These are phyloP conservation scores for Aaosphaeria arxii DNA, from an alignment of 2,329 filamentous ascomycete species.

Conservation along the genomic window DNA sequence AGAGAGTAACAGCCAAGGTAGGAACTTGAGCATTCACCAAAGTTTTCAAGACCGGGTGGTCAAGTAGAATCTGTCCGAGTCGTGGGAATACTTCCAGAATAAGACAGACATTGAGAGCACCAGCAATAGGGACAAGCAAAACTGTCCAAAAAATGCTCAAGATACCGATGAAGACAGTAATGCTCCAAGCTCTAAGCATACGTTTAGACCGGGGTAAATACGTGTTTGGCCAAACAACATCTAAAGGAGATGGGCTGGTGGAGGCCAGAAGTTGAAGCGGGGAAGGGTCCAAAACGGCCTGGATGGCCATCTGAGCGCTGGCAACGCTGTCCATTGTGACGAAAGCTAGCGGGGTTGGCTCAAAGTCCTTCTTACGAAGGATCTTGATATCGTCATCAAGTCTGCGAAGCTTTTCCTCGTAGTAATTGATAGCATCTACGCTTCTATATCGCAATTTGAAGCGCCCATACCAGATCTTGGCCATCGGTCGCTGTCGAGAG, in stretches of 20 bases:
- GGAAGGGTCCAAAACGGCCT: constrained; percentile 87
- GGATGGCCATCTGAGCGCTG: constrained; percentile 89
- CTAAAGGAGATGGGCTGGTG: constrained; percentile 80
- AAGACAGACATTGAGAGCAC: constrained; percentile 75
- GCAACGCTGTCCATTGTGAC: constrained; percentile 97
- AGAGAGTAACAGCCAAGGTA: constrained; percentile 77
- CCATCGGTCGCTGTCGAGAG: constrained; percentile 58
- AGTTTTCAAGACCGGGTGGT: constrained; percentile 68
- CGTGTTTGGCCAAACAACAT: constrained; percentile 94
- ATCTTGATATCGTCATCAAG: constrained; percentile 71
- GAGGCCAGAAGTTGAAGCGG: constrained; percentile 84
- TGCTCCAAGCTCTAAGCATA: constrained; percentile 74
- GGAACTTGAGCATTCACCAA: constrained; percentile 86
- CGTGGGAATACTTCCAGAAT: constrained; percentile 70
- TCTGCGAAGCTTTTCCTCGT: constrained; percentile 76
- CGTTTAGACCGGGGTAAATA: constrained; percentile 74
- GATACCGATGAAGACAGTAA: constrained; percentile 78
- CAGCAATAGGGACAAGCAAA: constrained; percentile 75
- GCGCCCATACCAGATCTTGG: constrained; percentile 75
- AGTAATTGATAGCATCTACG: constrained; percentile 92
- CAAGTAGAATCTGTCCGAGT: constrained; percentile 64
- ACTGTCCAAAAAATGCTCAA: constrained; percentile 87
- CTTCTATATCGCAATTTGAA: constrained; percentile 68
- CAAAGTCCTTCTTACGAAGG: constrained; percentile 72
- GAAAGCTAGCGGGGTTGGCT: constrained; percentile 80